These are phyloP conservation scores for Arabis hirsuta DNA, from an alignment of 345 rosid species.

Conservation along the genomic window DNA sequence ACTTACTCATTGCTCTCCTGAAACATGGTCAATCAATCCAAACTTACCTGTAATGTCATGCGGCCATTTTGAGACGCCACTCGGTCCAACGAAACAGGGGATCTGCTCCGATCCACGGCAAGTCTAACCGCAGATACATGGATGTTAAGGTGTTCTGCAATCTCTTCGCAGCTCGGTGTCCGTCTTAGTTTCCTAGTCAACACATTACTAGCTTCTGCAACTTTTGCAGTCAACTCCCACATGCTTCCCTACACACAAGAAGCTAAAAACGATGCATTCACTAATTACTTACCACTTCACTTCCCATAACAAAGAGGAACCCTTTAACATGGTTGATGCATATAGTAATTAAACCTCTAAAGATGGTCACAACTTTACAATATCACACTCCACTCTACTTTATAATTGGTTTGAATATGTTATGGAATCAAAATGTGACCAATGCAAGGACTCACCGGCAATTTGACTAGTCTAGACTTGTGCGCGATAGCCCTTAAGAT, in stretches of 20 bases:
- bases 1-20: slow-evolving; percentile 35
- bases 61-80: slow-evolving; percentile 44
- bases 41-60: slow-evolving; percentile 54
- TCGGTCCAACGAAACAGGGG: slow-evolving; percentile 54
- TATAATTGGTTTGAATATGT: neutral
- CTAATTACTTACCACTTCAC: slow-evolving; percentile 54
- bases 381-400: neutral
- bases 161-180: slow-evolving; percentile 53
- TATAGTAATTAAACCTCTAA: neutral
- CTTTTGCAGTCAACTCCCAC: slow-evolving; percentile 51
- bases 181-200: slow-evolving; percentile 45
- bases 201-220: slow-evolving; percentile 52
- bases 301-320: slow-evolving; percentile 26
- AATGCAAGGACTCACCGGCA: slow-evolving; percentile 52
- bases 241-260: slow-evolving; percentile 58
- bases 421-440: neutral
- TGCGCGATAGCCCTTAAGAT: slow-evolving; percentile 54
- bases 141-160: slow-evolving; percentile 53
- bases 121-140: slow-evolving; percentile 55
- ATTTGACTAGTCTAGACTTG: slow-evolving; percentile 55
- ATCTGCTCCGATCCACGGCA: slow-evolving; percentile 44
- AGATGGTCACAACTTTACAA: neutral
- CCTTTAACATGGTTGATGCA: neutral
- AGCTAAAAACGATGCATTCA: slow-evolving; percentile 58
- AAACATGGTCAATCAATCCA: neutral